Conservation (phyloP, 2,329 filamentous ascomycete genomes). For the Pseudocercospora fuligena region DNA sequence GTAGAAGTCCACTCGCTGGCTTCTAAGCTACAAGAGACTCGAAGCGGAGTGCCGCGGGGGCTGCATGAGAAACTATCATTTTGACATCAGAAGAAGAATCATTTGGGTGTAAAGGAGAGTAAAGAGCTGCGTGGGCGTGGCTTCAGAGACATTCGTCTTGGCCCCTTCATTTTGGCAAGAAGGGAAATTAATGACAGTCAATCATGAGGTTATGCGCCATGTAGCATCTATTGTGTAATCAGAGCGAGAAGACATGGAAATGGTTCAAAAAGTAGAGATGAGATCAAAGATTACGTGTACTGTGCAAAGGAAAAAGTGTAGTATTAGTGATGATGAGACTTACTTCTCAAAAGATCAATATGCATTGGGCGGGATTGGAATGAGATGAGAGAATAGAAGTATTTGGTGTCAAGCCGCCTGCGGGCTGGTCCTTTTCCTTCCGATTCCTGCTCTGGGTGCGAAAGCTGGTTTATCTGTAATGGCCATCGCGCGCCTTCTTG, state of each 20-base stretch:
- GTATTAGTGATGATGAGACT: not conserved
- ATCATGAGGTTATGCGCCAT: slow-evolving; percentile 15
- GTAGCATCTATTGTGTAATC: slow-evolving; percentile 13
- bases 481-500: no score
- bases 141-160: slow-evolving; percentile 10
- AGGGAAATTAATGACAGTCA: slow-evolving; percentile 15
- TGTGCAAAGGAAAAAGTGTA: not conserved
- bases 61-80: not conserved
- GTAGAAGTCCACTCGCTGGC: slow-evolving; percentile 1
- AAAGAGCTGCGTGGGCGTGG: not conserved
- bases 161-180: slow-evolving; percentile 32
- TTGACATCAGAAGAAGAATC: not conserved
- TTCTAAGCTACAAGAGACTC: not conserved
- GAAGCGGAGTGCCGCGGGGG: no score
- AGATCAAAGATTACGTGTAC: not conserved
- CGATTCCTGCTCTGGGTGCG: no score
- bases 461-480: no score
- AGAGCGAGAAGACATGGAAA: not conserved
- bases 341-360: not conserved
- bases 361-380: not conserved
- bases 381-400: not conserved
- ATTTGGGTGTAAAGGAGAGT: not conserved
- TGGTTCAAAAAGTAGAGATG: not conserved
- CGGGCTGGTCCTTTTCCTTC: not conserved
- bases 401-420: not conserved